A percentile compares a stretch with the other conserved stretches of the same genome.
Conservation (phyloP, 1,284 basidiomycete species). For the Cutaneotrichosporon dermatis region DNA sequence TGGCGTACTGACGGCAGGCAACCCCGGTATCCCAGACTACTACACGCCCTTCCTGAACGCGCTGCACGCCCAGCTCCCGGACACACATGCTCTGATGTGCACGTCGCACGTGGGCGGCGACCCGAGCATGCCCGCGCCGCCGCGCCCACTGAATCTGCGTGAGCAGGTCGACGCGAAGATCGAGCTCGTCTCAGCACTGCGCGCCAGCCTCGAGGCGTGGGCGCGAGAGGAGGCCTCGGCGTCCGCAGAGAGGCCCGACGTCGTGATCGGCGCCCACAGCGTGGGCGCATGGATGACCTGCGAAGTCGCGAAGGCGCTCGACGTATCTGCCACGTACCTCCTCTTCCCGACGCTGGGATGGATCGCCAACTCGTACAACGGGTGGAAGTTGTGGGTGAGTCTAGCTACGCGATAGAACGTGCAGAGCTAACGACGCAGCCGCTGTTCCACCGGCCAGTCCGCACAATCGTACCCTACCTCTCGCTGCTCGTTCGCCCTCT, state of each 20-base stretch:
- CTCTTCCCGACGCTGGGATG: conserved; percentile 44
- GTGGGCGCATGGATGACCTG: conserved; percentile 43
- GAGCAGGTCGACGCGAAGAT: conserved; percentile 42
- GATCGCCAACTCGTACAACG: conserved; percentile 42
- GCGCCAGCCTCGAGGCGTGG: conserved; percentile 29
- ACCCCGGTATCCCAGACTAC: conserved; percentile 47
- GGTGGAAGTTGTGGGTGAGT: conserved; percentile 39
- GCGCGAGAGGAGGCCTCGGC: conserved; percentile 4
- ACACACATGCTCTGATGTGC: conserved; percentile 39
- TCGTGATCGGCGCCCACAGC: conserved; percentile 45
- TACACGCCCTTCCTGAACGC: conserved; percentile 43
- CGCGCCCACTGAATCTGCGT: conserved; percentile 30
- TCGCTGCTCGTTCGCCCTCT: conserved; percentile 25
- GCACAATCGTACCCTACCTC: conserved; percentile 25
- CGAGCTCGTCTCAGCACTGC: conserved; percentile 35
- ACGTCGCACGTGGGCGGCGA: conserved; percentile 47
- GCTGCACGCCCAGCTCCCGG: conserved; percentile 38
- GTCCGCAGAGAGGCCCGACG: conserved; percentile 8
- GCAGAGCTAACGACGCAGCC: conserved; percentile 26
- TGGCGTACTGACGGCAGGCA: conserved; percentile 29
- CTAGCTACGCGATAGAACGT: neutral
- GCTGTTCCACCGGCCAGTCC: conserved; percentile 40
- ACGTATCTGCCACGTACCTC: conserved; percentile 29
- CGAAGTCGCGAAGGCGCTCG: conserved; percentile 32
- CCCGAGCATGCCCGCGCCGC: conserved; percentile 21